Conservation (phyloP, 2,329 filamentous ascomycete genomes). For the Curvularia hawaiiensis region DNA sequence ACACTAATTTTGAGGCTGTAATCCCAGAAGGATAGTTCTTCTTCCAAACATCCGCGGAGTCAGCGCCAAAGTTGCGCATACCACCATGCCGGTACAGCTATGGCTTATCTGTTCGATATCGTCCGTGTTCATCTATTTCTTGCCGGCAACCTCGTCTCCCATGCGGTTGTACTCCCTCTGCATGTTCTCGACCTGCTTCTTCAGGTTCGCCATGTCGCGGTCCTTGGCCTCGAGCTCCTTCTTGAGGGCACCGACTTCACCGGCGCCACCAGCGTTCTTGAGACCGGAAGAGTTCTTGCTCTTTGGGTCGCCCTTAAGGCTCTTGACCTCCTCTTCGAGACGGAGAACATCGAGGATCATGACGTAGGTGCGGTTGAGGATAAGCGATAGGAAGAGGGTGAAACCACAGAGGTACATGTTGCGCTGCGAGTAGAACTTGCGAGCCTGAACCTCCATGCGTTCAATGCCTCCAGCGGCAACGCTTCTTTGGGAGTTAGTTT, state of each 20-base stretch:
- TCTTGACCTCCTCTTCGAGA: constrained; percentile 89
- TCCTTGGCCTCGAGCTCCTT: constrained; percentile 75
- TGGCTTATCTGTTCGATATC: constrained; percentile 17
- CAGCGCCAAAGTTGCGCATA: constrained; percentile 11
- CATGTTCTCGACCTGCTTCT: constrained; percentile 89
- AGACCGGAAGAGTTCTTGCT: constrained; percentile 66
- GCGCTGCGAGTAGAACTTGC: constrained; percentile 99
- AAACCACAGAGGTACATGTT: constrained; percentile 99
- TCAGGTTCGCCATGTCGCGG: constrained; percentile 80
- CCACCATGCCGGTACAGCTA: constrained; percentile 20
- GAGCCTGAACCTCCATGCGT: constrained; percentile 96
- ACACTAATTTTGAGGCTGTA: constrained; percentile 4
- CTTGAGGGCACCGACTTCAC: constrained; percentile 73
- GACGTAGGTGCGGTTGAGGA: constrained; percentile 98
- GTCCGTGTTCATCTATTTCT: constrained; percentile 53
- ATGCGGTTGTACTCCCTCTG: constrained; percentile 84
- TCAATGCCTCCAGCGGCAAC: constrained; percentile 78
- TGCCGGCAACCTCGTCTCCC: constrained; percentile 77
- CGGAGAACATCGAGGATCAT: constrained; percentile 93
- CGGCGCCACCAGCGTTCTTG: constrained; percentile 72
- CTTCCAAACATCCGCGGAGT: constrained; percentile 15
- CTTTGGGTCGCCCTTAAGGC: constrained; percentile 71
- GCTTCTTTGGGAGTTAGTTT: constrained; percentile 48
- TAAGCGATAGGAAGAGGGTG: constrained; percentile 97
- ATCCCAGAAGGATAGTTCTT: constrained; percentile 2